Evolutionary conservation across 108 stramenopile species (phyloP).

Genomic region (Pseudonitzschia multiseries): DNA sequence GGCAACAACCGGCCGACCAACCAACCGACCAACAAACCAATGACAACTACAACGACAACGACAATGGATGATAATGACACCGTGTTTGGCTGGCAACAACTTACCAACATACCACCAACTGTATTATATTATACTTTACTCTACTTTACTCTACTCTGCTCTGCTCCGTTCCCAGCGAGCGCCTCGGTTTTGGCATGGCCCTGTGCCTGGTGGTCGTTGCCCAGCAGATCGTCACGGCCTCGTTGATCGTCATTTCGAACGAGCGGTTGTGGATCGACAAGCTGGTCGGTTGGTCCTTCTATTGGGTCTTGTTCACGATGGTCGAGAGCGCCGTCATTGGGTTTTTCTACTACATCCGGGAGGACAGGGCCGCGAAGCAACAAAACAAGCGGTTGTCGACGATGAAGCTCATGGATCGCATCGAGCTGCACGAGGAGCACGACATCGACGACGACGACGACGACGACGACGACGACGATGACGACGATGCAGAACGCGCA

Average conservation of each 20-base stretch:
- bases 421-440: not conserved
- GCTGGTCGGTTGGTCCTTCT: slow-evolving; percentile 26
- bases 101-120: too few species aligned
- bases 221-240: slow-evolving; percentile 30
- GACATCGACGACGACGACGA: not conserved
- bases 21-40: too few species aligned
- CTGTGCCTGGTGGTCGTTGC: slow-evolving; percentile 29
- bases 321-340: slow-evolving; percentile 21
- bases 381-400: not conserved
- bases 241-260: slow-evolving; percentile 16
- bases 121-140: too few species aligned
- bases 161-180: not conserved
- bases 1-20: too few species aligned
- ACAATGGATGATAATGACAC: too few species aligned
- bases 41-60: too few species aligned
- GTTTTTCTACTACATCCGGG: slow-evolving; percentile 18
- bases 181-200: slow-evolving; percentile 30
- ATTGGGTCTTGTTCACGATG: slow-evolving; percentile 26
- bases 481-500: too few species aligned
- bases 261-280: slow-evolving; percentile 24
- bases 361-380: slow-evolving; percentile 11
- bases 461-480: too few species aligned
- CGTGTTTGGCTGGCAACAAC: too few species aligned
- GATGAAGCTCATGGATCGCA: not conserved
- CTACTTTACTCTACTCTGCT: too few species aligned